phyloP scores from a whole-genome alignment of 768 basidiomycete species.

The Rickenella mellea region DNA sequence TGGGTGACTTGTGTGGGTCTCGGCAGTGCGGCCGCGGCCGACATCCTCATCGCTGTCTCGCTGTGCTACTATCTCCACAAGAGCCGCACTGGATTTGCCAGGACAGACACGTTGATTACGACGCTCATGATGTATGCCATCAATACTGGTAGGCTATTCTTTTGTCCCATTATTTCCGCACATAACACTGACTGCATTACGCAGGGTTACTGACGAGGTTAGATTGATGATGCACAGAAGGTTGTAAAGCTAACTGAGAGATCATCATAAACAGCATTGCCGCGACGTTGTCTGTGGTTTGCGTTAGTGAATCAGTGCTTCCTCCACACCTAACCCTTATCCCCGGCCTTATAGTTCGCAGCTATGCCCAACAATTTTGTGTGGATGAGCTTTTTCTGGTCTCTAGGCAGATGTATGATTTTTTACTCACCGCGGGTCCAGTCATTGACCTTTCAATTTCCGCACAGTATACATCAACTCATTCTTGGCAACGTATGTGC shows the following conservation, averaged over 20 bases:
- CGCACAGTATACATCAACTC: not conserved
- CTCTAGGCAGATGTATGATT: constrained; percentile 13
- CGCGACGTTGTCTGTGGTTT: constrained; percentile 5
- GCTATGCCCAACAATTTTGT: constrained; percentile 14
- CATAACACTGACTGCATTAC: too few species aligned
- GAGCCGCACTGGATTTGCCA: constrained; percentile 10
- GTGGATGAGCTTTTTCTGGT: constrained; percentile 15
- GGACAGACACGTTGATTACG: constrained; percentile 43
- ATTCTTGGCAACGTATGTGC: not conserved
- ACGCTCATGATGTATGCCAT: constrained; percentile 17
- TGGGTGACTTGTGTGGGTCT: constrained; percentile 2
- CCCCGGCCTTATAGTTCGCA: constrained; percentile 9
- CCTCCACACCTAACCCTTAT: not conserved
- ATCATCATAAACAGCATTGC: constrained; percentile 10
- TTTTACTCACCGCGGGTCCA: not conserved
- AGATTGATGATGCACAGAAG: too few species aligned
- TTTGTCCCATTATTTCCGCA: constrained; percentile 13
- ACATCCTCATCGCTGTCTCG: constrained; percentile 1
- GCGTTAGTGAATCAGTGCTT: not conserved
- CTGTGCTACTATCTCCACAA: not conserved
- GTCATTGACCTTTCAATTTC: not conserved
- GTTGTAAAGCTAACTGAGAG: too few species aligned
- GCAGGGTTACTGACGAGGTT: too few species aligned
- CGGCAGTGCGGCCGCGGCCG: constrained; percentile 1
- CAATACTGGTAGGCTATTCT: constrained; percentile 15